These are phyloP conservation scores for Suillus alpinus DNA, from an alignment of 768 basidiomycete genomes.

Conservation along the genomic window DNA sequence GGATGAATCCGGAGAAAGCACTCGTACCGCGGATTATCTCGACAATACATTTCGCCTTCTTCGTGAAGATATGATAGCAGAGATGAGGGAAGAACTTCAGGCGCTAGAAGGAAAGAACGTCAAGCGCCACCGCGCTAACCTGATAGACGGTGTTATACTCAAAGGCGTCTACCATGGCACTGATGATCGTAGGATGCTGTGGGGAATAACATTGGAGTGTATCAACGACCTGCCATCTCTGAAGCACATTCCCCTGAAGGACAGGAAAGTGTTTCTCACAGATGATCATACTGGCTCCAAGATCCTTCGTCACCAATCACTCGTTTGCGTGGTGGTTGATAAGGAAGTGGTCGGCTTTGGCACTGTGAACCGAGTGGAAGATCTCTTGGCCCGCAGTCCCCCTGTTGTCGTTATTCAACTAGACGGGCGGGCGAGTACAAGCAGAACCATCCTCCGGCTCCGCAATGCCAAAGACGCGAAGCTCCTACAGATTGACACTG, in stretches of 20 bases:
- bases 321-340: conserved; percentile 47
- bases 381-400: conserved; percentile 38
- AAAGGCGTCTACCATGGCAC: conserved; percentile 32
- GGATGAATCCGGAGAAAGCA: conserved; percentile 33
- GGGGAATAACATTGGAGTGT: conserved; percentile 39
- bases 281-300: conserved; percentile 26
- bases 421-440: conserved; percentile 37
- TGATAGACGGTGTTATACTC: conserved; percentile 34
- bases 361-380: conserved; percentile 49
- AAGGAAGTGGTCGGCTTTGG: conserved; percentile 49
- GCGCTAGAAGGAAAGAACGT: conserved; percentile 35
- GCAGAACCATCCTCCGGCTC: conserved; percentile 35
- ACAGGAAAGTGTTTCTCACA: conserved; percentile 34
- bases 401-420: conserved; percentile 51
- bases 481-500: conserved; percentile 55
- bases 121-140: conserved; percentile 33
- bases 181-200: conserved; percentile 21
- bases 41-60: conserved; percentile 61
- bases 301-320: conserved; percentile 47
- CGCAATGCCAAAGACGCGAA: conserved; percentile 32
- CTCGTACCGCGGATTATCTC: conserved; percentile 41
- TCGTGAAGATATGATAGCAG: conserved; percentile 54
- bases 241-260: conserved; percentile 24
- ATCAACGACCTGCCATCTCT: conserved; percentile 32
- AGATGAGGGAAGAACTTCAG: conserved; percentile 50